Percentiles rank a stretch among this genome's conserved stretches.
These are phyloP conservation scores for Acorus gramineus DNA, from an alignment of 106 monocot genomes.

Conservation along the genomic window DNA sequence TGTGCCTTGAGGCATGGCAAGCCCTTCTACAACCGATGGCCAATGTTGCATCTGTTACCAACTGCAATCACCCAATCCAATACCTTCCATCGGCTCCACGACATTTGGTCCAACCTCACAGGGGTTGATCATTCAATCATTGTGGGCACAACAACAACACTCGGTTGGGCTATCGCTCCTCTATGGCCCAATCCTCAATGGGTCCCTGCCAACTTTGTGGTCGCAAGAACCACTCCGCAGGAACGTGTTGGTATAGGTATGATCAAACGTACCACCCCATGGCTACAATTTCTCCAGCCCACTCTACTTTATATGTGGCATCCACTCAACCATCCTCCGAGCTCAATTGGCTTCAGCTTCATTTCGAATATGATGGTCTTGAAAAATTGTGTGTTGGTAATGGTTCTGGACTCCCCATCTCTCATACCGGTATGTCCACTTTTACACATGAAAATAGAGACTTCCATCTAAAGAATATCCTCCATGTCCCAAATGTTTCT, in stretches of 20 bases:
- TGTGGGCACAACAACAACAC: background rate
- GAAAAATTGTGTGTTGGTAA: background rate
- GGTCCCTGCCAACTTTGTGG: background rate
- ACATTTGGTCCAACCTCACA: too few species aligned
- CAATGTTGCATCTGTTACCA: background rate
- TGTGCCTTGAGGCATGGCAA: background rate
- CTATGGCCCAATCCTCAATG: too few species aligned
- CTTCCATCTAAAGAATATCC: background rate
- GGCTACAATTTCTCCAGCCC: background rate
- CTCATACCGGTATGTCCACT: background rate
- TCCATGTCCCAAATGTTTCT: slow-evolving; percentile 1
- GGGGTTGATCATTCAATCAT: background rate
- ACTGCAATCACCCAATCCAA: background rate
- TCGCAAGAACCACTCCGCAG: background rate
- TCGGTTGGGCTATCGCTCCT: background rate
- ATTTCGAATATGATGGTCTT: background rate
- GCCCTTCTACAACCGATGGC: background rate
- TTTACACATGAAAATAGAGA: background rate
- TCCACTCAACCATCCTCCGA: background rate
- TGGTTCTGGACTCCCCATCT: background rate
- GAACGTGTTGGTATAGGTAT: background rate
- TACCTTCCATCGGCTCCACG: background rate
- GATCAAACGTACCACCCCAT: background rate
- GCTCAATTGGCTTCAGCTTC: background rate
- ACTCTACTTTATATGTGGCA: background rate